phyloP scores from a whole-genome alignment of 2,329 filamentous ascomycete genomes.

The Pseudodiploospora longispora region DNA sequence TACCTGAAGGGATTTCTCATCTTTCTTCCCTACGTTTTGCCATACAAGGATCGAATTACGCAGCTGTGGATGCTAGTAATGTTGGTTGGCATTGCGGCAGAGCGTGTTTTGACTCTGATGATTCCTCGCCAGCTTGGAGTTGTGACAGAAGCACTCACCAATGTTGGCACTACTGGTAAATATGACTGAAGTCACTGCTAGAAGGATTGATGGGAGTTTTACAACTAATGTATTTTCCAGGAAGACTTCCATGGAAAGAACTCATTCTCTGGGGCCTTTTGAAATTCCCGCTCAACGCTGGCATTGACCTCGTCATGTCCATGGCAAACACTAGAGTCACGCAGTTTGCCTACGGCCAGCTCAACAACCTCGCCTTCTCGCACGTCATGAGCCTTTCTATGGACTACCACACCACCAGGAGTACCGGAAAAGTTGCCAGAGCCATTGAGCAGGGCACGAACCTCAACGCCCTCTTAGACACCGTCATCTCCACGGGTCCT shows the following conservation, averaged over 20 bases:
- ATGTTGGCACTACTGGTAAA: no score
- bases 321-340: no score
- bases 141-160: no score
- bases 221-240: no score
- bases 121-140: no score
- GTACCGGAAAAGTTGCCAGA: conserved; percentile 52
- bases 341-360: no score
- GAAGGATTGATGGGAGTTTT: no score
- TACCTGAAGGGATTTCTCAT: conserved; percentile 17
- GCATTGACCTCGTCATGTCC: no score
- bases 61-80: conserved; percentile 17
- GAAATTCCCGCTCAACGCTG: no score
- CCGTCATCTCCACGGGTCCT: conserved; percentile 24
- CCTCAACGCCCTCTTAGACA: conserved; percentile 49
- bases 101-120: not conserved
- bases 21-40: conserved; percentile 18
- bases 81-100: conserved; percentile 10
- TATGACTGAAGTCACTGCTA: no score
- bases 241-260: no score
- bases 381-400: conserved; percentile 60
- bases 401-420: conserved; percentile 59
- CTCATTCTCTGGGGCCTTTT: no score
- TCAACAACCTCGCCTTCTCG: conserved; percentile 41
- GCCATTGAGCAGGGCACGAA: conserved; percentile 54
- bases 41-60: conserved; percentile 15